Evolutionary conservation across 345 rosid genomes (phyloP).

Genomic region (Euclidium syriacum): DNA sequence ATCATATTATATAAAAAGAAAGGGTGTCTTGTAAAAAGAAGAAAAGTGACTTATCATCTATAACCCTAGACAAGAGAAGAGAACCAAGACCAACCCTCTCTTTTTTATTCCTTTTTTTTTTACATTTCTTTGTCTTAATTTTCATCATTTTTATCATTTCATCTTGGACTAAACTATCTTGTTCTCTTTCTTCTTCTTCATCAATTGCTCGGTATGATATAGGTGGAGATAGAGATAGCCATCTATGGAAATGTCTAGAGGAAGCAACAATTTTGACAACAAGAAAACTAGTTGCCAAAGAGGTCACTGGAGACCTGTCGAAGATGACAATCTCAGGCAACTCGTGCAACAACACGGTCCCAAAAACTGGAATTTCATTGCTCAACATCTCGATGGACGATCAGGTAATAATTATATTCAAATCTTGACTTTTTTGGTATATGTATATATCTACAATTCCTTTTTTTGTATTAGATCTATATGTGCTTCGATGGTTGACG

Average conservation of each 20-base stretch:
- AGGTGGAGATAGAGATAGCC: conserved; percentile 23
- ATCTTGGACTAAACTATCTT: conserved; percentile 22
- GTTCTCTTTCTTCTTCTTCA: conserved; percentile 22
- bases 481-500: not conserved
- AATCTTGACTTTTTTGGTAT: not conserved
- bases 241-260: conserved; percentile 34
- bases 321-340: conserved; percentile 49
- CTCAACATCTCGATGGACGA: conserved; percentile 53
- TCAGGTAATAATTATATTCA: conserved; percentile 37
- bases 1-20: not conserved
- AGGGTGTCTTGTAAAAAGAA: conserved; percentile 32
- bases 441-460: not conserved
- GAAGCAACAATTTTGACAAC: conserved; percentile 28
- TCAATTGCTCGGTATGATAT: conserved; percentile 9
- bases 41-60: conserved; percentile 43
- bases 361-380: conserved; percentile 60
- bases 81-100: conserved; percentile 29
- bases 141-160: conserved; percentile 28
- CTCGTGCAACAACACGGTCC: conserved; percentile 55
- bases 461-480: not conserved
- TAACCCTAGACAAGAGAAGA: conserved; percentile 31
- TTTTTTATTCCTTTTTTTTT: conserved; percentile 23
- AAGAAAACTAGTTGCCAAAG: conserved; percentile 40
- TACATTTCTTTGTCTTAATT: not conserved
- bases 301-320: conserved; percentile 71